Conservation (phyloP, 1,139 yeast species). For the Nakaseomyces glabratus region DNA sequence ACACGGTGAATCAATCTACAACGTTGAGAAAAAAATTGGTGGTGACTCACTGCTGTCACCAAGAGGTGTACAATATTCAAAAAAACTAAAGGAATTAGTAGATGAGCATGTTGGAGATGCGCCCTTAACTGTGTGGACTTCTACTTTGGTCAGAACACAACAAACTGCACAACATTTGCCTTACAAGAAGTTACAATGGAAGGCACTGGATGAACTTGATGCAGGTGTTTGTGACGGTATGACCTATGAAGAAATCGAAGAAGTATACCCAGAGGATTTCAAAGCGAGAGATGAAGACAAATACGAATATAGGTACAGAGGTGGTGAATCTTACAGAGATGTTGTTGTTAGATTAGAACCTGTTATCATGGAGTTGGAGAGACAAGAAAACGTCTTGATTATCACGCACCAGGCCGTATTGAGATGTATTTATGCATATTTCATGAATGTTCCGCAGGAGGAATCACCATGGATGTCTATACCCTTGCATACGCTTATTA, state of each 20-base stretch:
- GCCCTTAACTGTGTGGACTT: slow-evolving; percentile 87
- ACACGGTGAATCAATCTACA: slow-evolving; percentile 91
- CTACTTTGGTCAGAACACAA: slow-evolving; percentile 84
- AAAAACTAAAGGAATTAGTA: slow-evolving; percentile 71
- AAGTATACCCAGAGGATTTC: slow-evolving; percentile 84
- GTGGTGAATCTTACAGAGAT: slow-evolving; percentile 95
- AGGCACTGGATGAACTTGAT: slow-evolving; percentile 92
- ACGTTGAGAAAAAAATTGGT: slow-evolving; percentile 89
- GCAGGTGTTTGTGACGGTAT: slow-evolving; percentile 98
- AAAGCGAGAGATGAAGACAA: slow-evolving; percentile 93
- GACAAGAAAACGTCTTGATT: slow-evolving; percentile 90
- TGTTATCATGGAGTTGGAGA: slow-evolving; percentile 93
- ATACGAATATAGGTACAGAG: slow-evolving; percentile 89
- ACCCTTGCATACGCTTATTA: slow-evolving; percentile 89
- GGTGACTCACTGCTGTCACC: slow-evolving; percentile 87
- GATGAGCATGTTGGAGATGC: slow-evolving; percentile 69
- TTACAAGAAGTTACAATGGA: slow-evolving; percentile 83
- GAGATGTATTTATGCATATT: slow-evolving; percentile 92
- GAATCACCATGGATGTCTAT: slow-evolving; percentile 99
- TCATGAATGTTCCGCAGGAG: slow-evolving; percentile 97
- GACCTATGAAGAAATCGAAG: slow-evolving; percentile 81
- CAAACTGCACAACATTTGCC: slow-evolving; percentile 84
- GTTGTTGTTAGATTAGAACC: slow-evolving; percentile 93
- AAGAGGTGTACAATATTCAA: slow-evolving; percentile 80
- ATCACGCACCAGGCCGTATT: slow-evolving; percentile 97